phyloP scores from a whole-genome alignment of 495 filamentous ascomycete species.

The Penicillium salamii region DNA sequence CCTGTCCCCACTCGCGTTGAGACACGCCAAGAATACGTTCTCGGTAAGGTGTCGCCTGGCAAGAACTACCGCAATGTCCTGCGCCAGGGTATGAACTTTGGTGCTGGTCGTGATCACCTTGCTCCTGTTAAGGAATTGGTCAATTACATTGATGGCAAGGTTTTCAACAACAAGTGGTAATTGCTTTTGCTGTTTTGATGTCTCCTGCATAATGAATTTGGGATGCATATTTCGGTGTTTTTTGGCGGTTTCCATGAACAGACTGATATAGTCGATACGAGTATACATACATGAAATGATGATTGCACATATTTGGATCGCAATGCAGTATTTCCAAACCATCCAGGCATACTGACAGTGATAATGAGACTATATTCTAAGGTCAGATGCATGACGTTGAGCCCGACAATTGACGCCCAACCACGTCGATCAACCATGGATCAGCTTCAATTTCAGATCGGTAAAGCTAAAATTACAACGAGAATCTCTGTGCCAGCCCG shows the following conservation, averaged over 20 bases:
- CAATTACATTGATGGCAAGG: slow-evolving; percentile 43
- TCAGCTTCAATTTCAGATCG: too few species aligned
- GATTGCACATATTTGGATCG: background rate
- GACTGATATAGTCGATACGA: background rate
- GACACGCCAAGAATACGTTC: slow-evolving; percentile 43
- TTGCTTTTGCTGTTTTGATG: background rate
- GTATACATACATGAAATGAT: background rate
- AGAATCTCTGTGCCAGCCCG: too few species aligned
- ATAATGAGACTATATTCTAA: too few species aligned
- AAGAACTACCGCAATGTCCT: slow-evolving; percentile 53
- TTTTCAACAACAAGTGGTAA: slow-evolving; percentile 47
- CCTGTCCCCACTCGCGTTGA: slow-evolving; percentile 52
- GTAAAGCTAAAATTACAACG: too few species aligned
- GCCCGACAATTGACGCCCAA: too few species aligned
- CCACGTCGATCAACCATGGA: too few species aligned
- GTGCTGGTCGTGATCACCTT: slow-evolving; percentile 41
- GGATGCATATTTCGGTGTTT: background rate
- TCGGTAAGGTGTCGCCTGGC: slow-evolving; percentile 53
- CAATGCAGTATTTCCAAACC: too few species aligned
- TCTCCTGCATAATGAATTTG: slow-evolving; percentile 4
- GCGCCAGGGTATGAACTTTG: slow-evolving; percentile 49
- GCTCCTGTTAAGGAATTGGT: slow-evolving; percentile 47
- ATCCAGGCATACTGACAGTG: too few species aligned
- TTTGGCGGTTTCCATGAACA: background rate
- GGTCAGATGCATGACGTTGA: too few species aligned